Percentiles rank a stretch among this genome's conserved stretches.
These are phyloP conservation scores for Ruellia speciosa DNA, from an alignment of 305 asterid species.

Conservation along the genomic window DNA sequence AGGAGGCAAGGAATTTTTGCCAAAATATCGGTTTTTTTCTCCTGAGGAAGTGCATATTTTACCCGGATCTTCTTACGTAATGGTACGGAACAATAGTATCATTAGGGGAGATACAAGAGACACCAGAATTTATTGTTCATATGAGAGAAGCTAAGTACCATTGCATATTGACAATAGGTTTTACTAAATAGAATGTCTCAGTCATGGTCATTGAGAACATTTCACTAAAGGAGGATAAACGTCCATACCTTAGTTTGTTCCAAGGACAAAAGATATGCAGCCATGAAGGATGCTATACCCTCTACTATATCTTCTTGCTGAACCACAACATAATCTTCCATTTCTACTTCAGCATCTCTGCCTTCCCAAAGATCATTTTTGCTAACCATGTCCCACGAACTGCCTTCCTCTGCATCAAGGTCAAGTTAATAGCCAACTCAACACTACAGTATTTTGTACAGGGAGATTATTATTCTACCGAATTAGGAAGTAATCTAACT, in stretches of 20 bases:
- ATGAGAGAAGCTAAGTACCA: not conserved
- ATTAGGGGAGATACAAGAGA: not conserved
- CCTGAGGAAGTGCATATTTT: not conserved
- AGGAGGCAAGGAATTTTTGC: no score
- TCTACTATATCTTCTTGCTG: constrained; percentile 93
- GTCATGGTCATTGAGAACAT: constrained; percentile 8
- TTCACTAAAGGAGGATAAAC: not conserved
- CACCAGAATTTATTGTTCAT: not conserved
- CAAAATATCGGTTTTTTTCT: no score
- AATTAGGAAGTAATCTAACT: not conserved
- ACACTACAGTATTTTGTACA: not conserved
- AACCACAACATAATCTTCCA: constrained; percentile 81
- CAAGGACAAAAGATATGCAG: constrained; percentile 78
- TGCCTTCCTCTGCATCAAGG: constrained; percentile 58
- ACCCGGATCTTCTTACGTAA: not conserved
- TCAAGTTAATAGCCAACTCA: not conserved
- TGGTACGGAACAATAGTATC: no score
- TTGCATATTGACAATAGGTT: not conserved
- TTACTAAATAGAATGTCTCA: constrained; percentile 10
- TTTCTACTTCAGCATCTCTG: constrained; percentile 45
- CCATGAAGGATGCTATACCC: constrained; percentile 95
- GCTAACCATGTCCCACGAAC: constrained; percentile 86
- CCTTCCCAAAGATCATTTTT: constrained; percentile 87
- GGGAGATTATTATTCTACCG: not conserved
- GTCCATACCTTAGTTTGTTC: constrained; percentile 73